Evolutionary conservation across 1,139 yeast genomes (phyloP).

Genomic region (Pichiaceae sp.): DNA sequence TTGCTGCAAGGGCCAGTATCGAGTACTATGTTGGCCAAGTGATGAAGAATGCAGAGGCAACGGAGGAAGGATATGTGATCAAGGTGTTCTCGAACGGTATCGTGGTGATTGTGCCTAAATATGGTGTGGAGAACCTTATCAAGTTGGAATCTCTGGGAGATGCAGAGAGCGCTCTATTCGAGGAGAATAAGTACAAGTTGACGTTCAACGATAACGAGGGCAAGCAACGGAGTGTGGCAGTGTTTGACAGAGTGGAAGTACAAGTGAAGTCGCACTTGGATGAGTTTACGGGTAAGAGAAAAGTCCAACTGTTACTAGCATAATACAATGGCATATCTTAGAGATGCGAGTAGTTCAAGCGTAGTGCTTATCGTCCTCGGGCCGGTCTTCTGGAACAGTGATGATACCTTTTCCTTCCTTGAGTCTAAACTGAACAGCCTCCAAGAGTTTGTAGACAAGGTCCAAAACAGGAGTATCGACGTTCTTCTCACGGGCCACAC

Average conservation of each 20-base stretch:
- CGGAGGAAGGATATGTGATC: conserved; percentile 85
- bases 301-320: conserved; percentile 64
- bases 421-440: conserved; percentile 33
- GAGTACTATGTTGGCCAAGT: conserved; percentile 98
- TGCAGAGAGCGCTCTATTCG: conserved; percentile 53
- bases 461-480: conserved; percentile 37
- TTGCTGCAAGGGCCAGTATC: conserved; percentile 96
- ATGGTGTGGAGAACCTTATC: conserved; percentile 92
- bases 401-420: conserved; percentile 33
- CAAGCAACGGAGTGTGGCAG: conserved; percentile 43
- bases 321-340: conserved; percentile 17
- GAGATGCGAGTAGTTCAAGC: background rate
- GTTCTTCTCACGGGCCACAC: conserved; percentile 34
- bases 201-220: conserved; percentile 43
- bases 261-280: conserved; percentile 76
- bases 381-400: background rate
- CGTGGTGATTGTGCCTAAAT: conserved; percentile 91
- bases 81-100: conserved; percentile 92
- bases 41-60: conserved; percentile 64
- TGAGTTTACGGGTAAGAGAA: conserved; percentile 86
- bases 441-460: conserved; percentile 30
- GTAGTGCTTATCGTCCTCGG: background rate
- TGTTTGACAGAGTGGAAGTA: conserved; percentile 81
- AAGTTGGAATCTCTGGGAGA: conserved; percentile 71
- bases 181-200: conserved; percentile 71